phyloP scores from a whole-genome alignment of 2,329 filamentous ascomycete species.

The Fusarium sp. region DNA sequence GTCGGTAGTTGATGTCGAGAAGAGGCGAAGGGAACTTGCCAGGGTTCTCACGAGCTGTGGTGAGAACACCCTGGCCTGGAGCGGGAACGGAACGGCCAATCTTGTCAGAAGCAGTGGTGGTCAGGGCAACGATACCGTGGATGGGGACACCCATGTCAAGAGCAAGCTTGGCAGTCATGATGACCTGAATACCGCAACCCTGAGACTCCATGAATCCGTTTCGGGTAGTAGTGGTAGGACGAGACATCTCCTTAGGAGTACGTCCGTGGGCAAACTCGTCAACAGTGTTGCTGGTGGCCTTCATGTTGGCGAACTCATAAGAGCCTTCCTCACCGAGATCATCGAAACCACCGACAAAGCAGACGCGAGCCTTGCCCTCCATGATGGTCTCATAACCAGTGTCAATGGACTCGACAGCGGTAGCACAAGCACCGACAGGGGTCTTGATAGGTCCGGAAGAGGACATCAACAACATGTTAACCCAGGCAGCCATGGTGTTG shows the following conservation, averaged over 20 bases:
- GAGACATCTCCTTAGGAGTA: conserved; percentile 96
- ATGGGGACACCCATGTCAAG: conserved; percentile 99
- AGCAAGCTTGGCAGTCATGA: conserved; percentile 96
- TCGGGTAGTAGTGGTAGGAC: conserved; percentile 94
- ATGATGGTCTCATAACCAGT: conserved; percentile 99
- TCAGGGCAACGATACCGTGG: conserved; percentile 92
- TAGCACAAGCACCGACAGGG: conserved; percentile 96
- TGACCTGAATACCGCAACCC: conserved; percentile 96
- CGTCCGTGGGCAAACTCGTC: conserved; percentile 96
- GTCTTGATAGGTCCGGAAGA: conserved; percentile 99
- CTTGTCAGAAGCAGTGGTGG: conserved; percentile 97
- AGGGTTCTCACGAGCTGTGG: conserved; percentile 88
- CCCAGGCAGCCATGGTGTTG: conserved; percentile 99
- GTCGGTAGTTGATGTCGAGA: conserved; percentile 97
- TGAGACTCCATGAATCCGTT: conserved; percentile 99
- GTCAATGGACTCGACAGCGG: conserved; percentile 95
- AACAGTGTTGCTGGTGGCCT: conserved; percentile 97
- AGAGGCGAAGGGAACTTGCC: conserved; percentile 95
- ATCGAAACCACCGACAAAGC: conserved; percentile 98
- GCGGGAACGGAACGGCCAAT: conserved; percentile 97
- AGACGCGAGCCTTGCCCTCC: conserved; percentile 96
- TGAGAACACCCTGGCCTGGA: conserved; percentile 95
- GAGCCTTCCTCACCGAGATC: conserved; percentile 99
- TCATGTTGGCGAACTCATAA: conserved; percentile 99
- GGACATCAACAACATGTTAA: conserved; percentile 98